Base-by-base conservation (phyloP, 2,329 filamentous ascomycete species). In the Penicillium sp. region DNA sequence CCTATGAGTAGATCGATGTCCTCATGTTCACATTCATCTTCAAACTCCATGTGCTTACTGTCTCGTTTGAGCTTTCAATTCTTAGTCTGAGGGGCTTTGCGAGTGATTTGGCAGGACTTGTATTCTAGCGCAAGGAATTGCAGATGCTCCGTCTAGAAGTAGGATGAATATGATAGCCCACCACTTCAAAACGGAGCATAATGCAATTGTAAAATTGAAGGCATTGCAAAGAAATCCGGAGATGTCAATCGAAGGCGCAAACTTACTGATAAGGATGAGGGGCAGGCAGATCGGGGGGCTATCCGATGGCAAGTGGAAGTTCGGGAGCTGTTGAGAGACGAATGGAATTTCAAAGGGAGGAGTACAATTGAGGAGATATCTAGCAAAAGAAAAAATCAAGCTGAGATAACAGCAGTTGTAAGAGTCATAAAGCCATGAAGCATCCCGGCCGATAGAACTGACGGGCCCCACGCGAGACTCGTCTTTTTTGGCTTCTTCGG, bases 181-280 rank as follows among this genome's bases (percentile, higher is more conserved):
- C 22, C 9, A 37, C 18, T 33, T 16, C 22, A 35, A 41, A 41
- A 16, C 24, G 19, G 50, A 16, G 16, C 16, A 11, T 33, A n/a
- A 35, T 31, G 31, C 46, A 49, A 33, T 35, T 35, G 13, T 19
- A 6, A 18, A 4, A 14, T 35, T 49, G 7, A 19, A 35, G 27
- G 13, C 35, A 13, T 19, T 27, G 24, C 13, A 47, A 22, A 14
- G 27, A n/a, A 43, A 9, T 16, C 11, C 22, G 24, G 36, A 35
- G 27, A 41, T 56, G 54, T 44, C 37, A 43, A 22, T 6, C 16
- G 36, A 57, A 49, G 55, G 55, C 55, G 24, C 33, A 24, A 31
- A 62, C 65, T 60, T 55, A 65, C 64, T 51, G 58, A 60, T 59
- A 59, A 55, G 44, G 33, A 43, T 44, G 46, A 50, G 46, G 46